These are phyloP conservation scores for Aureobasidium sp. DNA, from an alignment of 2,329 filamentous ascomycete genomes.

Conservation along the genomic window DNA sequence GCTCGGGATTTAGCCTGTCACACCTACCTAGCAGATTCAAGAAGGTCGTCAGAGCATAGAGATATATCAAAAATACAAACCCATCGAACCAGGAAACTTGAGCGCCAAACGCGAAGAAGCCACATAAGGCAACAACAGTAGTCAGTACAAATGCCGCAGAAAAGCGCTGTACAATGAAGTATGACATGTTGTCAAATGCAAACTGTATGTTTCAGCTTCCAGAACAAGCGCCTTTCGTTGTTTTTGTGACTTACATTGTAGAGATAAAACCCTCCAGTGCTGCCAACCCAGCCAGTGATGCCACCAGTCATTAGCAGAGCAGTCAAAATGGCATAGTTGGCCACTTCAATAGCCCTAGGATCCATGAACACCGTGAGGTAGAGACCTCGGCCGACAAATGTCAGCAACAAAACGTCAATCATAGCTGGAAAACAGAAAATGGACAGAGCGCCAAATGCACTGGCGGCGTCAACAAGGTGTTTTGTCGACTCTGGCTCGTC, in stretches of 20 bases:
- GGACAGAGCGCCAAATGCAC: slow-evolving; percentile 14
- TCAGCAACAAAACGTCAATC: slow-evolving; percentile 51
- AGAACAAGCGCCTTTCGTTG: too few species aligned
- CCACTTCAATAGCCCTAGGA: slow-evolving; percentile 3
- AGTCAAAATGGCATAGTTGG: slow-evolving; percentile 14
- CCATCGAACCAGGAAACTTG: slow-evolving; percentile 24
- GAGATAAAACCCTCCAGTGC: slow-evolving; percentile 51
- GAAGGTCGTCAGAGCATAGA: slow-evolving; percentile 50
- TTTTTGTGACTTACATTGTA: slow-evolving; percentile 15
- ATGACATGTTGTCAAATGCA: slow-evolving; percentile 15
- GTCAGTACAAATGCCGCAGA: slow-evolving; percentile 13
- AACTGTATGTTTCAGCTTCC: not conserved
- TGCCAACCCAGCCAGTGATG: slow-evolving; percentile 55
- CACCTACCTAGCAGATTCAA: slow-evolving; percentile 40
- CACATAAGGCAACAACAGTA: slow-evolving; percentile 13
- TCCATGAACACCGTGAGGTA: slow-evolving; percentile 53
- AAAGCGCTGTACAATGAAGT: slow-evolving; percentile 15
- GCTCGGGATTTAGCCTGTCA: too few species aligned
- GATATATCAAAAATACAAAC: slow-evolving; percentile 51
- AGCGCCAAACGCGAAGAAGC: slow-evolving; percentile 15
- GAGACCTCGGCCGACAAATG: slow-evolving; percentile 50
- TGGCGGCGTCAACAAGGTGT: not conserved
- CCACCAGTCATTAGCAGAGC: slow-evolving; percentile 48
- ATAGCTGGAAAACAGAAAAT: slow-evolving; percentile 56
- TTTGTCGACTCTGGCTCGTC: slow-evolving; percentile 12